These are phyloP conservation scores for Xylaria palmicola DNA, from an alignment of 495 filamentous ascomycete species.

Conservation along the genomic window DNA sequence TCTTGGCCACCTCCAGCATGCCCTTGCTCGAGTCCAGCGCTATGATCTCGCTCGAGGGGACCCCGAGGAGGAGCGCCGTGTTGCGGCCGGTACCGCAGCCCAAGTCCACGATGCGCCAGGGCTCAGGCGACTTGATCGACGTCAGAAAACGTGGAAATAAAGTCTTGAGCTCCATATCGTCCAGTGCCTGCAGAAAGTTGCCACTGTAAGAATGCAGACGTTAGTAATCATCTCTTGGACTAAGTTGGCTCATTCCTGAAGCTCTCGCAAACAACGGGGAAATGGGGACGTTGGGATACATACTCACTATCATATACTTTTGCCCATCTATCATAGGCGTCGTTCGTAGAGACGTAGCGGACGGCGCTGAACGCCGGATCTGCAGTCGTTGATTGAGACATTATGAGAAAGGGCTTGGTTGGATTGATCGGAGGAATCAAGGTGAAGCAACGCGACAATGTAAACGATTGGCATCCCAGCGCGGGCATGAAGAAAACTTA, in stretches of 20 bases:
- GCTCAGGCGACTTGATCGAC: conserved; percentile 26
- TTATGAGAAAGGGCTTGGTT: neutral
- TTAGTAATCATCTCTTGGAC: no score
- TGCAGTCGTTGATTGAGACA: neutral
- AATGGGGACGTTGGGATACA: no score
- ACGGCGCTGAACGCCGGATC: conserved; percentile 15
- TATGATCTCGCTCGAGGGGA: conserved; percentile 27
- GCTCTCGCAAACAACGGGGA: no score
- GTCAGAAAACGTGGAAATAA: conserved; percentile 56
- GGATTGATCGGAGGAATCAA: no score
- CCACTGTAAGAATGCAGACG: no score
- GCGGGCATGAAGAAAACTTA: neutral
- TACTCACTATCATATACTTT: conserved; percentile 65
- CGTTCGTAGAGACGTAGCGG: conserved; percentile 29
- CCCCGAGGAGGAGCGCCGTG: conserved; percentile 54
- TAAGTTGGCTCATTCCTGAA: no score
- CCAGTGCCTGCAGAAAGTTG: conserved; percentile 71
- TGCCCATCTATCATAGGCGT: conserved; percentile 38
- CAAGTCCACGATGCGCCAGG: conserved; percentile 54
- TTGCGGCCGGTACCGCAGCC: conserved; percentile 74
- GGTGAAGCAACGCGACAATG: no score
- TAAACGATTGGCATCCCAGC: neutral
- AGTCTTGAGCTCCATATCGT: conserved; percentile 55
- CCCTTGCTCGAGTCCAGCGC: conserved; percentile 40
- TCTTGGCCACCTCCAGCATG: conserved; percentile 57